A percentile compares a stretch with the other conserved stretches of the same genome.
Evolutionary conservation across 805 yeast species (phyloP).

Genomic region (Zygosaccharomyces gambellarensis): DNA sequence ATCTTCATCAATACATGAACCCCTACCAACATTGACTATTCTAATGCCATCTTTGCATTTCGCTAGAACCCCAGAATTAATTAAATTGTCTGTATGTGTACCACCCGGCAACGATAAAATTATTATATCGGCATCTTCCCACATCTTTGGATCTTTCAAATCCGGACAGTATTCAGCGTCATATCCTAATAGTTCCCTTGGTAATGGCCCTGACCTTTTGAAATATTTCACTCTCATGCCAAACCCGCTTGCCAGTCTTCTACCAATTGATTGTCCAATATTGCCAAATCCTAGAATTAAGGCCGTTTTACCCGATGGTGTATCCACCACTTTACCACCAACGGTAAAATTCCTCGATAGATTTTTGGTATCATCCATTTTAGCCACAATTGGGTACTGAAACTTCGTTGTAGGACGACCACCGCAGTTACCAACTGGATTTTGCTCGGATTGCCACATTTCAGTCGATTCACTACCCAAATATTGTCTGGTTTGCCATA

Average conservation of each 20-base stretch:
- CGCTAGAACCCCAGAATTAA: slow-evolving; percentile 46
- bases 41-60: slow-evolving; percentile 51
- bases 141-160: slow-evolving; percentile 39
- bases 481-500: slow-evolving; percentile 43
- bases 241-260: slow-evolving; percentile 44
- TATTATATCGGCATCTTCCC: slow-evolving; percentile 47
- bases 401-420: neutral
- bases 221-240: slow-evolving; percentile 64
- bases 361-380: slow-evolving; percentile 22
- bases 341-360: slow-evolving; percentile 41
- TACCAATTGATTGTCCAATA: slow-evolving; percentile 64
- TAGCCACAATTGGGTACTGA: slow-evolving; percentile 9
- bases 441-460: neutral
- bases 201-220: slow-evolving; percentile 45
- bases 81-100: slow-evolving; percentile 49
- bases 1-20: slow-evolving; percentile 61
- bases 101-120: slow-evolving; percentile 66
- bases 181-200: slow-evolving; percentile 41
- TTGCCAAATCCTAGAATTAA: slow-evolving; percentile 72
- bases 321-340: slow-evolving; percentile 43
- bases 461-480: slow-evolving; percentile 28
- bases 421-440: neutral
- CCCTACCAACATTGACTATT: slow-evolving; percentile 73
- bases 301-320: slow-evolving; percentile 55
- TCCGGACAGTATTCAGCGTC: slow-evolving; percentile 41